Base-by-base conservation (phyloP, 148 eudicot genomes). In the Euryodendron excelsum region DNA sequence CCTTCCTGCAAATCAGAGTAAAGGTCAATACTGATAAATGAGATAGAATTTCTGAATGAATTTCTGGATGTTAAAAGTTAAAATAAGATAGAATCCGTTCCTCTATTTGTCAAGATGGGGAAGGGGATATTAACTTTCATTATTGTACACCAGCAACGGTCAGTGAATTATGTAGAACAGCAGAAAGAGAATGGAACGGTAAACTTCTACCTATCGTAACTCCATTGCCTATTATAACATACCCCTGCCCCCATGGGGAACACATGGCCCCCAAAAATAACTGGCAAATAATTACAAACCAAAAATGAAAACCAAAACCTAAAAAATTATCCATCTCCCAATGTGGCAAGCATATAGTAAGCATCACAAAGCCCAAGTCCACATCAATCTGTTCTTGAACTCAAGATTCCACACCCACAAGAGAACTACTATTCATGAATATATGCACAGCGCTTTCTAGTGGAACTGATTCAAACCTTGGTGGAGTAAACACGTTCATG, bases 401-500 rank as follows among this genome's bases (percentile, higher is more conserved):
- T 0, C 2, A 31, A 65, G 23, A 68, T 68, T 20, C 3, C 15
- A n/a, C n/a, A n/a, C n/a, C n/a, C n/a, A n/a, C n/a, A 53, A 48
- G 21, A 73, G 21, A 56, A 61, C 31, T n/a, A 10, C 17, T 1
- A 11, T 36, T 34, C 31, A 56, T 5, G 41, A 73, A 52, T 21
- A 55, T 11, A n/a, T 53, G 48, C 28, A 1, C 4, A 9, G 37
- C 8, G 55, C 21, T 27, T 18, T 47, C 27, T 4, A 65, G 0
- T 18, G 13, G 33, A 52, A 81, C 58, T 13, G 37, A 68, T 60
- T 68, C 39, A 62, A 75, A 95, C 97, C 96, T 90, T 89, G 48
- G 97, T 95, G 75, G 97, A 95, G 84, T 93, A 95, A 34, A 95
- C 97, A 65, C 97, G 89, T 79, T 95, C 99, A 82, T 93, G 99